Percentiles rank a stretch among this genome's conserved stretches.
Evolutionary conservation across 495 filamentous ascomycete species (phyloP).

Genomic region (Tirmania nivea): DNA sequence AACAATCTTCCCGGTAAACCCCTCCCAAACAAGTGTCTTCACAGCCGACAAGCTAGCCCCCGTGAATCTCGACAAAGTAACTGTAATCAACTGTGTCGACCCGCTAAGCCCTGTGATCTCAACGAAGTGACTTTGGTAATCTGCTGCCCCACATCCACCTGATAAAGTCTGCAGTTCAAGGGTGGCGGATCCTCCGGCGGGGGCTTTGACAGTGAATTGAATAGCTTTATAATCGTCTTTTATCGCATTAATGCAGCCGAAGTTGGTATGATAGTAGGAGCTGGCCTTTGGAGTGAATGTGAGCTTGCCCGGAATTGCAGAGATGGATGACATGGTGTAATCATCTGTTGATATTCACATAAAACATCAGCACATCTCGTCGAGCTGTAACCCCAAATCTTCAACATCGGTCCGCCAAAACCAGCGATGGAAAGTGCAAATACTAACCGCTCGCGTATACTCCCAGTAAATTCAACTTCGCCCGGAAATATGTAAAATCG

Average conservation of each 20-base stretch:
- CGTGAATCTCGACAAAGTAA: conserved; percentile 30
- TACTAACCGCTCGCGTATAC: conserved; percentile 31
- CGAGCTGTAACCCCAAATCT: no score
- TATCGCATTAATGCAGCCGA: conserved; percentile 27
- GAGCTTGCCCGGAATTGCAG: conserved; percentile 25
- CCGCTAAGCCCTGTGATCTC: conserved; percentile 30
- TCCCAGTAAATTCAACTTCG: conserved; percentile 28
- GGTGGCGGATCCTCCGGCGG: conserved; percentile 25
- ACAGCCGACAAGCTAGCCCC: conserved; percentile 32
- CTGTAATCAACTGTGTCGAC: conserved; percentile 28
- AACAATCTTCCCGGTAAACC: conserved; percentile 22
- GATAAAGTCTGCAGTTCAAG: conserved; percentile 33
- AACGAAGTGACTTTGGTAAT: conserved; percentile 28
- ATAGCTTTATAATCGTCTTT: conserved; percentile 30
- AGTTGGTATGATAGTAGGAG: conserved; percentile 39
- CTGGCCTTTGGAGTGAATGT: conserved; percentile 30
- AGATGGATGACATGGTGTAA: conserved; percentile 30
- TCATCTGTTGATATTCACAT: conserved; percentile 26
- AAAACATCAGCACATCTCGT: neutral
- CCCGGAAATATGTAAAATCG: conserved; percentile 32
- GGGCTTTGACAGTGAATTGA: conserved; percentile 34
- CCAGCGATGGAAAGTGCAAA: no score
- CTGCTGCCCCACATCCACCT: conserved; percentile 22
- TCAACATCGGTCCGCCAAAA: no score
- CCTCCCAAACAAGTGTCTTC: conserved; percentile 30